Percentiles rank a stretch among this genome's conserved stretches.
Conservation (phyloP, 2,329 filamentous ascomycete genomes). For the Alternaria arbusti region DNA sequence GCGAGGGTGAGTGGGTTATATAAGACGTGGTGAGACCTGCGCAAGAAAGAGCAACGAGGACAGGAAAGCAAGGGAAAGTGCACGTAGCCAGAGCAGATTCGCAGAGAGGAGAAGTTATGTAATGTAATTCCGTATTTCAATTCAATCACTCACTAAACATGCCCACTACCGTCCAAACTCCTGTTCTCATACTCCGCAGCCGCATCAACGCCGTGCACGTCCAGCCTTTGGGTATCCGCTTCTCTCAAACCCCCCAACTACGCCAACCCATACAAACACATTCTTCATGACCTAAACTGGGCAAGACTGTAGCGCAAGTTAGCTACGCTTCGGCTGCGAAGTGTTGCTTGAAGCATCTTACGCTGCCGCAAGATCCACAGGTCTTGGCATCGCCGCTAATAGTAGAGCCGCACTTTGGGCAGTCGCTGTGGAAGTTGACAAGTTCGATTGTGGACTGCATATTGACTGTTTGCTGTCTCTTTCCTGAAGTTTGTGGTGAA, state of each 20-base stretch:
- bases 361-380: slow-evolving; percentile 48
- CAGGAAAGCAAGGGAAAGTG: not conserved
- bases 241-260: slow-evolving; percentile 4
- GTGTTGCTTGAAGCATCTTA: too few species aligned
- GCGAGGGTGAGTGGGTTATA: too few species aligned
- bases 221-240: not conserved
- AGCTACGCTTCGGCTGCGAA: not conserved
- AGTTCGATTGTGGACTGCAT: slow-evolving; percentile 38
- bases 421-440: slow-evolving; percentile 44
- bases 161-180: not conserved
- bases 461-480: slow-evolving; percentile 6
- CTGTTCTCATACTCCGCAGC: not conserved
- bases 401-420: slow-evolving; percentile 49
- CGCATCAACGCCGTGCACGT: not conserved
- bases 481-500: not conserved
- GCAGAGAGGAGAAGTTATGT: not conserved
- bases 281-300: slow-evolving; percentile 22
- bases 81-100: not conserved
- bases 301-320: slow-evolving; percentile 22
- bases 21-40: not conserved
- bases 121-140: not conserved
- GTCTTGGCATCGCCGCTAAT: slow-evolving; percentile 43
- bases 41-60: not conserved
- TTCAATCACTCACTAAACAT: not conserved
- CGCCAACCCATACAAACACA: not conserved